Base-by-base conservation (phyloP, 768 basidiomycete species). In the Sporobolomyces phaffii region DNA sequence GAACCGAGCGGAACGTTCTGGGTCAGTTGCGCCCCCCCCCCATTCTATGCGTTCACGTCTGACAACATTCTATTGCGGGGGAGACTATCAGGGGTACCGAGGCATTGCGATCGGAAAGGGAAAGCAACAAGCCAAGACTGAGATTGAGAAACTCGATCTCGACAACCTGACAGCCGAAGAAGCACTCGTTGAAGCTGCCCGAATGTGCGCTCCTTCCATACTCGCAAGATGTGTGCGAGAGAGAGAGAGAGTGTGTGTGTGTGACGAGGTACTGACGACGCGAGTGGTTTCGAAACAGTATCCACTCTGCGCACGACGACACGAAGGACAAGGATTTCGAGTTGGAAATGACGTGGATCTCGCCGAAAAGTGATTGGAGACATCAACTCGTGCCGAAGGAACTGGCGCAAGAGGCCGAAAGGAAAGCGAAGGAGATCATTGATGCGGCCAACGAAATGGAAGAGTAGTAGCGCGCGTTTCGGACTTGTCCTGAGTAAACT, bases 321-420 rank as follows among this genome's bases (percentile, higher is more conserved):
- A 86, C 89, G 68, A 96, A 97, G 78, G 93, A 97, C 80, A 98
- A 97, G 77, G 90, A 93, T 54, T 98, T 99, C 70, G 96, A 98
- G 77, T 84, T 99, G 31, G 96, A 99, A 79, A 85, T 99, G 83
- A 89, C 92, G 40, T 99, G 96, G 96, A 86, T 97, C 64, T 85
- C 91, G 43, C 82, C 85, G 38, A 90, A 94, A 79, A 89, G 88
- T 36, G 84, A 86, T 34, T 85, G 85, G 59, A 77, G 86, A 52
- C 92, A 97, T 78, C 81, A 84, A 29, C 83, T 85, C 29, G 90
- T 99, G 60, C 96, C 96, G 51, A 83, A 83, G 66, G 92, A 92
- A 36, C 80, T 97, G 64, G 81, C 87, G 48, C 83, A 84, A 28
- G 91, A 93, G 75, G 96, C 93, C 34, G 89, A 96, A 76, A 81